Evolutionary conservation across 2,329 filamentous ascomycete species (phyloP).

Genomic region (Monosporascus sp.): DNA sequence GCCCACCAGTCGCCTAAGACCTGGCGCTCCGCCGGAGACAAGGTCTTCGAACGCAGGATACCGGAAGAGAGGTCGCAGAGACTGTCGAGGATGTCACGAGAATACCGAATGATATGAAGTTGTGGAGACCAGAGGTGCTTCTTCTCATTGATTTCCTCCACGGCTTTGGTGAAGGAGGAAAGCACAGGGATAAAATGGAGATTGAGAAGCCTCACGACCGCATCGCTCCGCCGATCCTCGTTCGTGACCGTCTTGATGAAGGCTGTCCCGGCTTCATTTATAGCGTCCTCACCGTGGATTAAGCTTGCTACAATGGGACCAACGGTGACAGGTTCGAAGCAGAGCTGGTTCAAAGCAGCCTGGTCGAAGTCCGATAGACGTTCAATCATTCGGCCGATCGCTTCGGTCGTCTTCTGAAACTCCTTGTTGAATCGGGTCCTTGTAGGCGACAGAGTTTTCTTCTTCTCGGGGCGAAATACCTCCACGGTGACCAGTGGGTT

Average conservation of each 20-base stretch:
- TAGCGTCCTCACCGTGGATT: constrained; percentile 72
- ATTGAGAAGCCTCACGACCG: constrained; percentile 42
- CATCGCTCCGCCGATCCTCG: constrained; percentile 51
- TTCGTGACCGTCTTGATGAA: constrained; percentile 78
- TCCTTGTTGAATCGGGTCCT: constrained; percentile 74
- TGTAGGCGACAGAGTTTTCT: constrained; percentile 31
- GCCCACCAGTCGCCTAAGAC: constrained; percentile 78
- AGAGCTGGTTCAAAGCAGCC: constrained; percentile 64
- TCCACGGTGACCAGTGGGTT: constrained; percentile 71
- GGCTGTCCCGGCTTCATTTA: constrained; percentile 75
- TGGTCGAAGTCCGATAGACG: constrained; percentile 72
- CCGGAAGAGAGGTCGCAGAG: constrained; percentile 54
- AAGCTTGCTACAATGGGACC: constrained; percentile 73
- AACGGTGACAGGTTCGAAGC: constrained; percentile 62
- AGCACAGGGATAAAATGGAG: constrained; percentile 40
- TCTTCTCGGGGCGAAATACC: constrained; percentile 57
- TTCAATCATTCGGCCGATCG: constrained; percentile 71
- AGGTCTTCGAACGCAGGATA: constrained; percentile 47
- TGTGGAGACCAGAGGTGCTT: constrained; percentile 53
- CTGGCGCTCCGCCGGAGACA: constrained; percentile 58
- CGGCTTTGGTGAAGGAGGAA: constrained; percentile 38
- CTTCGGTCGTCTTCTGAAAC: constrained; percentile 49
- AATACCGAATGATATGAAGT: constrained; percentile 52
- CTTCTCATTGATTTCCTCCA: constrained; percentile 36
- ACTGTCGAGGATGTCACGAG: constrained; percentile 50